Conservation (phyloP, 202 grass and related monocot genomes). For the Bolboschoenoplectus hybrid region DNA sequence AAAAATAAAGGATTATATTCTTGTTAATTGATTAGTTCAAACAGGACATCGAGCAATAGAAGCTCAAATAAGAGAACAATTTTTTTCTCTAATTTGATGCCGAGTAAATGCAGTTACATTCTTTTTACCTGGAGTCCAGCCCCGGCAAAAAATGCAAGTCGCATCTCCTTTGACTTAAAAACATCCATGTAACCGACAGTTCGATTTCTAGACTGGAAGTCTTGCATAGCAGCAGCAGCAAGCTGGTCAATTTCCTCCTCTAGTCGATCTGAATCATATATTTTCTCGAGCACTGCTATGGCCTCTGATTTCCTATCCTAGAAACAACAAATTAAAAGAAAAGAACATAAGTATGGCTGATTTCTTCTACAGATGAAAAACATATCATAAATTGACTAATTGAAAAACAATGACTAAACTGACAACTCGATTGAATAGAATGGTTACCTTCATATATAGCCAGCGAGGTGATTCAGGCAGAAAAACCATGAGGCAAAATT, state of each 20-base stretch:
- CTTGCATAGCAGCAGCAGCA: conserved; percentile 68
- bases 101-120: not conserved
- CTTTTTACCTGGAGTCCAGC: conserved; percentile 85
- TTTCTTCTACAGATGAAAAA: not conserved
- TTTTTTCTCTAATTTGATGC: not conserved
- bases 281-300: conserved; percentile 69
- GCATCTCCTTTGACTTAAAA: conserved; percentile 81
- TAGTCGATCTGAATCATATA: conserved; percentile 69
- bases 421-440: not conserved
- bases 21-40: not conserved
- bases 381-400: not conserved
- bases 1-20: not conserved
- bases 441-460: conserved; percentile 88
- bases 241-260: conserved; percentile 83
- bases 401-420: conserved; percentile 12
- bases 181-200: conserved; percentile 68
- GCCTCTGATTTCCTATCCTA: conserved; percentile 87
- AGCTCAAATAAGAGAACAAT: no score
- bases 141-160: conserved; percentile 84
- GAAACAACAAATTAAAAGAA: not conserved
- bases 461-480: conserved; percentile 96
- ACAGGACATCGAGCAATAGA: not conserved
- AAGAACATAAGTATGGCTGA: not conserved
- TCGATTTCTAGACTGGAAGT: conserved; percentile 49
- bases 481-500: conserved; percentile 87